These are phyloP conservation scores for Ophiostoma pallidulum DNA, from an alignment of 2,329 filamentous ascomycete genomes.

Conservation along the genomic window DNA sequence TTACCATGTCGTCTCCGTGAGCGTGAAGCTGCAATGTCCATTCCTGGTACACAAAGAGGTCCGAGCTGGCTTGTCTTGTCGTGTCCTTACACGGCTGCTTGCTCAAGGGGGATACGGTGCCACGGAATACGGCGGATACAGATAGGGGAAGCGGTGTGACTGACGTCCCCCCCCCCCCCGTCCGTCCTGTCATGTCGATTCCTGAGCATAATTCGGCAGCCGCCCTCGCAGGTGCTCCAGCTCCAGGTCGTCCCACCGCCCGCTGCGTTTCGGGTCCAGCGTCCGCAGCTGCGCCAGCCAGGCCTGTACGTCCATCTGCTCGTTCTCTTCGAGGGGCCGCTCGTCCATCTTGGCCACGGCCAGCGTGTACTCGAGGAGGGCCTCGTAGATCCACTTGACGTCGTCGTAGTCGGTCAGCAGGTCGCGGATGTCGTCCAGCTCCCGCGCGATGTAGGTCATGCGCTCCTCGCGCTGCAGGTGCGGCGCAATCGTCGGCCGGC, in stretches of 20 bases:
- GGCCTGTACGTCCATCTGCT: slow-evolving; percentile 35
- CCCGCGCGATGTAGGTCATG: slow-evolving; percentile 53
- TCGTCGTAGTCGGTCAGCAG: slow-evolving; percentile 49
- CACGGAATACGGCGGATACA: no score
- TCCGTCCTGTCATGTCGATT: not conserved
- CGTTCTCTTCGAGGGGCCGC: slow-evolving; percentile 28
- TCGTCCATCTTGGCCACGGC: slow-evolving; percentile 45
- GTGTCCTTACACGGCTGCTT: no score
- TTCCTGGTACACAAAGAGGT: no score
- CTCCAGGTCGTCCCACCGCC: slow-evolving; percentile 67
- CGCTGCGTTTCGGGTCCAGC: slow-evolving; percentile 64
- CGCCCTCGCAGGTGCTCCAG: slow-evolving; percentile 21
- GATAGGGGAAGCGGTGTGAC: no score
- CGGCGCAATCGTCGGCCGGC: slow-evolving; percentile 51
- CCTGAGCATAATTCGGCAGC: slow-evolving; percentile 11
- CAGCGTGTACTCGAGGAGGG: slow-evolving; percentile 65
- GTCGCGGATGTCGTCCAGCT: slow-evolving; percentile 65
- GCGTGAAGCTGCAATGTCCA: no score
- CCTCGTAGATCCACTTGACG: slow-evolving; percentile 81
- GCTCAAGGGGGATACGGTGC: no score
- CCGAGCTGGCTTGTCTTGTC: no score
- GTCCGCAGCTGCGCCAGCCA: slow-evolving; percentile 59
- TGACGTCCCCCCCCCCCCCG: no score
- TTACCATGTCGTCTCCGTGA: no score
- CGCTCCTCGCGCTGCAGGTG: slow-evolving; percentile 53